phyloP scores from a whole-genome alignment of 345 rosid species.

The Erodium maritimum region DNA sequence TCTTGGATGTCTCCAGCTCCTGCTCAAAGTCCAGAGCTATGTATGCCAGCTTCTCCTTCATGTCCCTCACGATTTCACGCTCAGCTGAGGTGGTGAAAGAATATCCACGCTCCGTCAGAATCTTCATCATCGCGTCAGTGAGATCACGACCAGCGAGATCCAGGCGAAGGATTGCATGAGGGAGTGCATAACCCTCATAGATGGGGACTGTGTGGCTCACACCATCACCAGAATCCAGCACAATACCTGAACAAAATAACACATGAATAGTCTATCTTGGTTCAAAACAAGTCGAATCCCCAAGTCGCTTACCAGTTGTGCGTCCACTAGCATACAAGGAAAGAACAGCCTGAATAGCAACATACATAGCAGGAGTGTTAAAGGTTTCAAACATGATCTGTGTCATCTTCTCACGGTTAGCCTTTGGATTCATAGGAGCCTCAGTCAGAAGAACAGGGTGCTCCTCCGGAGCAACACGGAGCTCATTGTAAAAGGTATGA shows the following conservation, averaged over 20 bases:
- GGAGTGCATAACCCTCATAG: too few relatives aligned
- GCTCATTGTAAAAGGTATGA: too few relatives aligned
- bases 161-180: too few relatives aligned
- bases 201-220: slow-evolving; percentile 69
- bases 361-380: slow-evolving; percentile 70
- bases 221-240: slow-evolving; percentile 64
- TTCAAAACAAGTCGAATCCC: not conserved
- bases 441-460: slow-evolving; percentile 75
- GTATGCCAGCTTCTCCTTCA: slow-evolving; percentile 60
- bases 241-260: slow-evolving; percentile 24
- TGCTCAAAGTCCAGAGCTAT: slow-evolving; percentile 59
- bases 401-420: slow-evolving; percentile 76
- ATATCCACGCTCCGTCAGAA: too few relatives aligned
- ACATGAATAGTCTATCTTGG: not conserved
- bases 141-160: too few relatives aligned
- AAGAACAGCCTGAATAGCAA: slow-evolving; percentile 65
- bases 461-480: slow-evolving; percentile 73
- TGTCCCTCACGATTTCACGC: slow-evolving; percentile 60
- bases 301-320: slow-evolving; percentile 32
- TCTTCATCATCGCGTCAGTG: too few relatives aligned
- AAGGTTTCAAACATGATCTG: slow-evolving; percentile 71
- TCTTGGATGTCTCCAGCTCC: slow-evolving; percentile 48
- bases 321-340: slow-evolving; percentile 55
- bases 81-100: slow-evolving; percentile 70
- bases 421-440: slow-evolving; percentile 69